Base-by-base conservation (phyloP, 2,329 filamentous ascomycete genomes). In the Penicillium sp. region DNA sequence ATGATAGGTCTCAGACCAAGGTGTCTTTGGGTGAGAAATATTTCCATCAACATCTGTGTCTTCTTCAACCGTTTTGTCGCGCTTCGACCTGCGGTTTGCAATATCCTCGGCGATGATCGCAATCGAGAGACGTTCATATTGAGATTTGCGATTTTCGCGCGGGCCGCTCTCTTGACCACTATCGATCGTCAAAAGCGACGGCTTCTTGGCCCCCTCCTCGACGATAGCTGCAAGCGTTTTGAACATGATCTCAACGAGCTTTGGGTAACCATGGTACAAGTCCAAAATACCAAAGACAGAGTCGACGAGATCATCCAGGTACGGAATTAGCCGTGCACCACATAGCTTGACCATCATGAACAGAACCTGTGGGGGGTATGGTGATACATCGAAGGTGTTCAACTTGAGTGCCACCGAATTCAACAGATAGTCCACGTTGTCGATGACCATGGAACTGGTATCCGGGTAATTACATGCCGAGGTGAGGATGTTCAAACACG, bases 351-450 rank as follows among this genome's bases (percentile, higher is more conserved):
- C 85, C 89, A 97, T 95, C 92, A 99, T 96, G 6, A 88, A 81
- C 44, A 99, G 74, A 2, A 97, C 94, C 60, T 92, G 88, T 2
- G 92, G 91, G 3, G 90, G 91, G 56, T 95, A 89, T 1, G 92
- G 92, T 0, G 91, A 92, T 46, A 97, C 87, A 58, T 96, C 91
- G 58, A 96, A 90, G 0, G 89, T 90, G 63, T 96, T 96, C 7
- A 99, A 81, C 55, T 91, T 89, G 54, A 97, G 74, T 0, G 89
- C 90, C 14, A 99, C 84, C 0, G 94, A 90, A 66, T 97, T 97
- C 54, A 97, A 87, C 73, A 99, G 88, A 69, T 99, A 99, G 70
- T 99, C 94, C 14, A 90, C 92, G 55, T 99, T 99, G 46, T 88
- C 85, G 25, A 97, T 82, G 35, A 99, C 86, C 58, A 99, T 76